These are phyloP conservation scores for Lophium mytilinum DNA, from an alignment of 495 filamentous ascomycete species.

Conservation along the genomic window DNA sequence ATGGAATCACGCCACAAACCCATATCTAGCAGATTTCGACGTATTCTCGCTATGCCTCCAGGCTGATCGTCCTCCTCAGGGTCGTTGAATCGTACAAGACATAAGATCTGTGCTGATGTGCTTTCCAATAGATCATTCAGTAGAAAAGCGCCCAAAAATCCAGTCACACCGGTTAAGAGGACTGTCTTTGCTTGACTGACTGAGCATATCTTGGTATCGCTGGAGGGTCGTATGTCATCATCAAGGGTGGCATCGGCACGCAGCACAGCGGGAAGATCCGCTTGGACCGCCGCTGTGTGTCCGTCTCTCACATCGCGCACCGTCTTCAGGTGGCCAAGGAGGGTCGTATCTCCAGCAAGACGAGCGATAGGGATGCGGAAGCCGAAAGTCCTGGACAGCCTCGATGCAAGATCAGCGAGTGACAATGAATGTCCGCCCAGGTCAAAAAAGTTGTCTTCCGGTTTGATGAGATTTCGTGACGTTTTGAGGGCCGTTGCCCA, in stretches of 20 bases:
- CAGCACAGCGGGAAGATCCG: constrained; percentile 53
- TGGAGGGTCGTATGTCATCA: constrained; percentile 45
- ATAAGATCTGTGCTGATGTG: constrained; percentile 56
- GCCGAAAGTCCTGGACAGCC: constrained; percentile 50
- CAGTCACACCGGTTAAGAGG: constrained; percentile 22
- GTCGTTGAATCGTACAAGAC: constrained; percentile 56
- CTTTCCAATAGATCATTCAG: constrained; percentile 28
- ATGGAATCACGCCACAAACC: constrained; percentile 60
- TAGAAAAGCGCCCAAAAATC: constrained; percentile 23
- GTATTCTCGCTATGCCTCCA: constrained; percentile 49
- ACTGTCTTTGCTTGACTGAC: constrained; percentile 47
- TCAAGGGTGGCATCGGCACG: constrained; percentile 51
- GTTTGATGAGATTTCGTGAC: constrained; percentile 43
- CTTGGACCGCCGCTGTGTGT: constrained; percentile 56
- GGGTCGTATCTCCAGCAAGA: constrained; percentile 53
- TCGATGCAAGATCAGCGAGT: constrained; percentile 55
- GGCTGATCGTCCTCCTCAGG: constrained; percentile 46
- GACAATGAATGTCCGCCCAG: constrained; percentile 62
- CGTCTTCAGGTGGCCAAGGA: constrained; percentile 53
- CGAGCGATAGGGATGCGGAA: constrained; percentile 54
- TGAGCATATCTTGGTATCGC: constrained; percentile 40
- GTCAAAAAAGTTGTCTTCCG: constrained; percentile 61
- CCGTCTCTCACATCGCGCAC: constrained; percentile 53
- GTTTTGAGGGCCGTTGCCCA: constrained; percentile 56
- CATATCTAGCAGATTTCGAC: constrained; percentile 55